Percentiles rank a stretch among this genome's conserved stretches.
phyloP scores from a whole-genome alignment of 768 basidiomycete genomes.

The Xanthoconium stramineum region DNA sequence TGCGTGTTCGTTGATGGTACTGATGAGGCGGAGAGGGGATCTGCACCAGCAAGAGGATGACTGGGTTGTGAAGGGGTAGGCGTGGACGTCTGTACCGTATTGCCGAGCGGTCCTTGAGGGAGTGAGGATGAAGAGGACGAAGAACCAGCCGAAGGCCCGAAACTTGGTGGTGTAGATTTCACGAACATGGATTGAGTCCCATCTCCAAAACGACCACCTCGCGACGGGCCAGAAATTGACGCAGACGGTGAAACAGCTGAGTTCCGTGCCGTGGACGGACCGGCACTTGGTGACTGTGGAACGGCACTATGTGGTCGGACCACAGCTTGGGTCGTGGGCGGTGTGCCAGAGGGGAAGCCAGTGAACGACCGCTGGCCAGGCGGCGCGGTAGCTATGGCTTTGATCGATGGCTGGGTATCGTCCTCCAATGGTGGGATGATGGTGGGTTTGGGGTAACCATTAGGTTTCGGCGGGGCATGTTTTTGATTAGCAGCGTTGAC shows the following conservation, averaged over 20 bases:
- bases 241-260: slow-evolving; percentile 24
- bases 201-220: slow-evolving; percentile 66
- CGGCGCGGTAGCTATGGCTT: slow-evolving; percentile 19
- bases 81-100: slow-evolving; percentile 5
- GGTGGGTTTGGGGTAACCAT: slow-evolving; percentile 57
- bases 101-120: slow-evolving; percentile 21
- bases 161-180: slow-evolving; percentile 42
- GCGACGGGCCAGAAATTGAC: slow-evolving; percentile 45
- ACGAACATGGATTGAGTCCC: slow-evolving; percentile 83
- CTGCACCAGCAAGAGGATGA: slow-evolving; percentile 18
- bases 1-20: slow-evolving; percentile 19
- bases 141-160: slow-evolving; percentile 34
- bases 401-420: slow-evolving; percentile 35
- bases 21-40: slow-evolving; percentile 12
- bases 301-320: slow-evolving; percentile 31
- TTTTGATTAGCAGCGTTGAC: slow-evolving; percentile 67
- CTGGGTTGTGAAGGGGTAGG: slow-evolving; percentile 5
- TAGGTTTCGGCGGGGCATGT: slow-evolving; percentile 42
- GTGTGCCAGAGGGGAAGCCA: slow-evolving; percentile 17
- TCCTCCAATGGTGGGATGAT: slow-evolving; percentile 66
- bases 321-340: slow-evolving; percentile 19
- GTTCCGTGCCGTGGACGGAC: slow-evolving; percentile 42
- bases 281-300: slow-evolving; percentile 53
- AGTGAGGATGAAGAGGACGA: slow-evolving; percentile 34
- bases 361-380: slow-evolving; percentile 20